phyloP scores from a whole-genome alignment of 495 filamentous ascomycete species.

The Penicillium psychrofluorescens region DNA sequence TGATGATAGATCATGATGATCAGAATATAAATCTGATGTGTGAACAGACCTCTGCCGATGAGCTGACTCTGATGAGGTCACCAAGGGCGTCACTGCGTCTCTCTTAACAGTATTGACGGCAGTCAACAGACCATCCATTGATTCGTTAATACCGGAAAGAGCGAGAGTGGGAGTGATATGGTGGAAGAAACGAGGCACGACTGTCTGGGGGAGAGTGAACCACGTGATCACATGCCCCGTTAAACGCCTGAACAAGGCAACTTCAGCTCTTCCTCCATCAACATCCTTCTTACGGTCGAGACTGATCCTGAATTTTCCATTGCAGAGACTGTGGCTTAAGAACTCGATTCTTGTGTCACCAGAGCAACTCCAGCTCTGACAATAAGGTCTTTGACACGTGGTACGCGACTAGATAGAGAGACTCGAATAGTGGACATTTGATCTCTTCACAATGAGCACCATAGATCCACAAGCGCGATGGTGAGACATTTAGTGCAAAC shows the following conservation, averaged over 20 bases:
- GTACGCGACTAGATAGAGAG: neutral
- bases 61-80: slow-evolving; percentile 6
- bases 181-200: neutral
- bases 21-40: slow-evolving; percentile 5
- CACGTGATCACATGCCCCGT: too few relatives aligned
- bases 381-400: neutral
- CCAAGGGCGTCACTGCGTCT: slow-evolving; percentile 12
- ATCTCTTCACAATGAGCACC: too few relatives aligned
- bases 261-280: too few relatives aligned
- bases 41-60: slow-evolving; percentile 3
- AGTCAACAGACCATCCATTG: slow-evolving; percentile 38
- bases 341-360: too few relatives aligned
- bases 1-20: slow-evolving; percentile 31
- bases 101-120: slow-evolving; percentile 31
- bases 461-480: slow-evolving; percentile 5
- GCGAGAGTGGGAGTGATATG: slow-evolving; percentile 3
- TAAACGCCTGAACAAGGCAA: too few relatives aligned
- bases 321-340: too few relatives aligned
- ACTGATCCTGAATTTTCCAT: too few relatives aligned
- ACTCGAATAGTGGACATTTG: too few relatives aligned
- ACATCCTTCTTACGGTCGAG: too few relatives aligned
- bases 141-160: neutral
- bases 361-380: too few relatives aligned
- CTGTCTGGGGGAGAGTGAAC: too few relatives aligned
- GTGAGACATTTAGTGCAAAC: neutral